Evolutionary conservation across 2,329 filamentous ascomycete species (phyloP).

Genomic region (Metarhizium anisopliae): DNA sequence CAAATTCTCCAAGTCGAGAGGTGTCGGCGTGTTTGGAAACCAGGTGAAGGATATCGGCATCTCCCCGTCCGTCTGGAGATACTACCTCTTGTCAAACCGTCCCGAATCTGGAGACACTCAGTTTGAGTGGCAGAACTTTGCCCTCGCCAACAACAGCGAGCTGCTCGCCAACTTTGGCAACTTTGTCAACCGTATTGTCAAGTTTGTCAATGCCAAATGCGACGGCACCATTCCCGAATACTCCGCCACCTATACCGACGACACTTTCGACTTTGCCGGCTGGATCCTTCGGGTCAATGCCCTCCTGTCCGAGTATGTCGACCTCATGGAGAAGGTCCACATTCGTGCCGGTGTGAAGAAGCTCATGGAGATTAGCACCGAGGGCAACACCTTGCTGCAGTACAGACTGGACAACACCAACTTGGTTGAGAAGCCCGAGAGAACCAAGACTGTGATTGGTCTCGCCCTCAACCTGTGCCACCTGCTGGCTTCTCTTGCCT

Average conservation of each 20-base stretch:
- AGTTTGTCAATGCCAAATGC: slow-evolving; percentile 70
- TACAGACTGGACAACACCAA: slow-evolving; percentile 47
- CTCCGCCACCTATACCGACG: slow-evolving; percentile 44
- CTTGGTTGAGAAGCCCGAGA: slow-evolving; percentile 43
- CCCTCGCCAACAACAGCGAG: slow-evolving; percentile 79
- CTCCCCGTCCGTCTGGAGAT: slow-evolving; percentile 82
- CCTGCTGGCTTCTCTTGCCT: slow-evolving; percentile 68
- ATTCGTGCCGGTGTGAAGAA: slow-evolving; percentile 58
- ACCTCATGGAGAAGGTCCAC: slow-evolving; percentile 61
- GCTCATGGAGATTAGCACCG: slow-evolving; percentile 57
- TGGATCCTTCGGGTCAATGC: slow-evolving; percentile 35
- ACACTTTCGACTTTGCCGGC: slow-evolving; percentile 33
- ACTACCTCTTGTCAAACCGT: slow-evolving; percentile 77
- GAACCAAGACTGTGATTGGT: slow-evolving; percentile 54
- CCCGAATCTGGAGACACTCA: slow-evolving; percentile 82
- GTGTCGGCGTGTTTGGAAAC: slow-evolving; percentile 85
- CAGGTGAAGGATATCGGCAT: slow-evolving; percentile 82
- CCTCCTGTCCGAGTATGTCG: slow-evolving; percentile 56
- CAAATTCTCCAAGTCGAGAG: slow-evolving; percentile 89
- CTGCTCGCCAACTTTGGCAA: slow-evolving; percentile 70
- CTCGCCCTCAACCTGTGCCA: slow-evolving; percentile 78
- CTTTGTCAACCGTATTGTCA: slow-evolving; percentile 65
- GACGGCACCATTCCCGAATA: slow-evolving; percentile 59
- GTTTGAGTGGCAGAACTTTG: slow-evolving; percentile 82
- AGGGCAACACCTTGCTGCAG: slow-evolving; percentile 42